These are phyloP conservation scores for Fusarium armeniacum DNA, from an alignment of 2,329 filamentous ascomycete species.

Conservation along the genomic window DNA sequence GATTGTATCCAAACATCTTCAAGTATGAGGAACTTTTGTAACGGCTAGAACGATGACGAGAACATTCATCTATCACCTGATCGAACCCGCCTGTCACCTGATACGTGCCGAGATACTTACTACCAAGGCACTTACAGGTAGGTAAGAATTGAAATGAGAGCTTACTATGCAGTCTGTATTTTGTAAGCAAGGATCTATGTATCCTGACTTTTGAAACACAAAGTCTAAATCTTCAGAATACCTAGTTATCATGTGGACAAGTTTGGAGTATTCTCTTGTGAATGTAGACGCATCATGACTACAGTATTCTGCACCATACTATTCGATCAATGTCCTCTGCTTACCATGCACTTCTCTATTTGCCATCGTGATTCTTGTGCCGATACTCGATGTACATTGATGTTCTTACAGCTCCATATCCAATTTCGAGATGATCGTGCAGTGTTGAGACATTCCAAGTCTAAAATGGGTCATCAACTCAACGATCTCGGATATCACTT, in stretches of 20 bases:
- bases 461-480: too few species aligned
- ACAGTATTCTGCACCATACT: background rate
- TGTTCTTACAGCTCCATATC: too few species aligned
- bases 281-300: background rate
- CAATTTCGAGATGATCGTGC: background rate
- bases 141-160: too few species aligned
- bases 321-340: background rate
- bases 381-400: background rate
- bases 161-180: too few species aligned
- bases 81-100: background rate
- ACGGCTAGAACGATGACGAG: background rate
- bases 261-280: background rate
- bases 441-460: background rate
- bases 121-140: too few species aligned
- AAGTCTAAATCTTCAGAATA: too few species aligned
- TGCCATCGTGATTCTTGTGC: background rate
- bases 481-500: too few species aligned
- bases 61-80: background rate
- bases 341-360: background rate
- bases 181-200: too few species aligned
- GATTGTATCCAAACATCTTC: background rate
- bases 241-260: too few species aligned
- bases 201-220: too few species aligned
- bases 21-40: background rate
- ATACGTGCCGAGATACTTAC: too few species aligned